Evolutionary conservation across 768 basidiomycete genomes (phyloP), one percentile per base, ranked within the genome.

Genomic region (Auriscalpium orientale): DNA sequence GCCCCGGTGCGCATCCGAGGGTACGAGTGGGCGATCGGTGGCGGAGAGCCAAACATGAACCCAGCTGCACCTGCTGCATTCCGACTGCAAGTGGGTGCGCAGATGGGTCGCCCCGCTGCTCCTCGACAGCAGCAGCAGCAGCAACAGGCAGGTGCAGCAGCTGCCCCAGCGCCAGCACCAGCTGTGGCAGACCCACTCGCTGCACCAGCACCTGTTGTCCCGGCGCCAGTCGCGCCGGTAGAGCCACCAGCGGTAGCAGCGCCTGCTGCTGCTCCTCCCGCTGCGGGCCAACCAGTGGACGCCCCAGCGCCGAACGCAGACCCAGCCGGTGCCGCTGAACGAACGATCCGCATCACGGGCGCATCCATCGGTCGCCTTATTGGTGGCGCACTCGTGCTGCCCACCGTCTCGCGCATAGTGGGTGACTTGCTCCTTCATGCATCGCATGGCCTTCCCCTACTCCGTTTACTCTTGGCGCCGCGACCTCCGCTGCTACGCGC

Each of bases 381-480:
- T 48, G 85, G 83, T 20, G 87, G 88, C 4, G 86, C 88, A 0
- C 70, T 91, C 16, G 70, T 85, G 56, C 74, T 87, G 51, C 89
- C 89, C 0, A 76, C 77, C 8, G 80, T 91, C 60, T 78, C 89
- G 20, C 81, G 72, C 48, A 61, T 74, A 47, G 87, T 88, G 85
- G 89, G 89, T 0, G 64, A 70, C 10, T 59, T 87, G 13, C 74
- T 91, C 3, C 70, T 80, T 40, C 74, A 73, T 21, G 64, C 87
- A 4, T 82, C 88, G 21, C 73, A 67, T 53, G 72, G 71, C 55
- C 77, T 79, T 5, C 40, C 61, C 1, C 56, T 68, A 18, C 62
- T 75, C 3, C 65, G 70, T 13, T 68, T 72, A 4, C 65, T 72
- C 22, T 65, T 74, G 18, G 60, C 51, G 16, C 63, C 54, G 28